Evolutionary conservation across 2,329 filamentous ascomycete genomes (phyloP), one percentile per base, ranked within the genome.

Genomic region (Fusarium sp.): DNA sequence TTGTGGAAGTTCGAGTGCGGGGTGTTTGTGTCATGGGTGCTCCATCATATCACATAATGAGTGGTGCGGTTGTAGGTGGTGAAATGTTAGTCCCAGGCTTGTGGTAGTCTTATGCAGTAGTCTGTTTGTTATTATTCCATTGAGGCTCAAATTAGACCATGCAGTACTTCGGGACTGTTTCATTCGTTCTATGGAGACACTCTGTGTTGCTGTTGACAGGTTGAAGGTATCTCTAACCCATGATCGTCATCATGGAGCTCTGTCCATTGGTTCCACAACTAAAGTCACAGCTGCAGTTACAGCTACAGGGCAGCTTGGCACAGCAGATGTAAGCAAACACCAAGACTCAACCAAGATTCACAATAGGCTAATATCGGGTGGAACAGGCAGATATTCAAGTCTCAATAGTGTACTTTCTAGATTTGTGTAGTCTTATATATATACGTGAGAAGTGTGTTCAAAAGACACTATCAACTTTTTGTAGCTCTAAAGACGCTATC

Each of bases 31-130:
- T 67, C 67, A 69, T 70, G 66, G 67, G 58, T 45, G 40, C 62
- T 51, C 56, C 55, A 65, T 45, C 30, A 53, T 48, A 27, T 25
- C 48, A 67, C 42, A 32, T 52, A 68, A 54, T 73, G 72, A 74
- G 65, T 74, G 72, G 72, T 56, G 72, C 72, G 72, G 70, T 54
- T 72, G 58, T 61, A 72, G 22, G 53, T 27, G 9, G 10, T 24
- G 2, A 29, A 34, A 30, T 49, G 22, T 32, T 46, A 49, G 51
- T 51, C 25, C 29, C 29, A 34, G 40, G 51, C 24, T 57, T 48
- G 47, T 30, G 37, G 41, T 32, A 64, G 49, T 14, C 18, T 42
- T 27, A 42, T 53, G n/a, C 24, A 53, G 49, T 53, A 41, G 34
- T 27, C 10, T 16, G 5, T 22, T 9, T 41, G 18, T 42, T 42